A percentile compares a stretch with the other conserved stretches of the same genome.
phyloP scores from a whole-genome alignment of 1,139 yeast species.

The Kodamaea alishanica region DNA sequence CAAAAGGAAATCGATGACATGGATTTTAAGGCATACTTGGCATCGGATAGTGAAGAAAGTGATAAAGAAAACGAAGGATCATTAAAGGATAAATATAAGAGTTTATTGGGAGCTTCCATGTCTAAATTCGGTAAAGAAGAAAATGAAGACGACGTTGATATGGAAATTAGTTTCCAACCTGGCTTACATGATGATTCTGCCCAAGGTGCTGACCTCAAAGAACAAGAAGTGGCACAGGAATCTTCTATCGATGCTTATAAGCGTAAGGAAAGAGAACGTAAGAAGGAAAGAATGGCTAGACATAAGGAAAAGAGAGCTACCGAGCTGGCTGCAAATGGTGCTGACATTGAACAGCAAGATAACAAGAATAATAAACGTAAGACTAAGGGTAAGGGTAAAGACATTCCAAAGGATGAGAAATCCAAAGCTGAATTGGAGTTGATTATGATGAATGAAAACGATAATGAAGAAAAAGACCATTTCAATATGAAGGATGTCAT shows the following conservation, averaged over 20 bases:
- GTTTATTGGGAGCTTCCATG: conserved; percentile 49
- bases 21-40: conserved; percentile 94
- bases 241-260: conserved; percentile 77
- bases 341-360: conserved; percentile 12
- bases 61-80: conserved; percentile 42
- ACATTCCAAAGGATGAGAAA: conserved; percentile 32
- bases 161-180: conserved; percentile 95
- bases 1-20: conserved; percentile 92
- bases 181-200: conserved; percentile 55
- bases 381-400: conserved; percentile 9
- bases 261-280: conserved; percentile 90
- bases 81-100: conserved; percentile 60
- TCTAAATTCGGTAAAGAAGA: conserved; percentile 24
- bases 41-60: conserved; percentile 70
- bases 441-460: conserved; percentile 67
- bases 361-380: conserved; percentile 11
- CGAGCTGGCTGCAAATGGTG: conserved; percentile 34
- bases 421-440: conserved; percentile 71
- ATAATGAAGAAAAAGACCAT: conserved; percentile 50
- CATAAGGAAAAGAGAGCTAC: conserved; percentile 54
- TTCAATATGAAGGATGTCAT: conserved; percentile 78
- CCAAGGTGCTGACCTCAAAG: conserved; percentile 21
- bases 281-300: conserved; percentile 73
- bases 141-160: conserved; percentile 65
- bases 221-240: conserved; percentile 53